A percentile compares a stretch with the other conserved stretches of the same genome.
phyloP scores from a whole-genome alignment of 2,329 filamentous ascomycete genomes.

The Aspergillus alliaceus region DNA sequence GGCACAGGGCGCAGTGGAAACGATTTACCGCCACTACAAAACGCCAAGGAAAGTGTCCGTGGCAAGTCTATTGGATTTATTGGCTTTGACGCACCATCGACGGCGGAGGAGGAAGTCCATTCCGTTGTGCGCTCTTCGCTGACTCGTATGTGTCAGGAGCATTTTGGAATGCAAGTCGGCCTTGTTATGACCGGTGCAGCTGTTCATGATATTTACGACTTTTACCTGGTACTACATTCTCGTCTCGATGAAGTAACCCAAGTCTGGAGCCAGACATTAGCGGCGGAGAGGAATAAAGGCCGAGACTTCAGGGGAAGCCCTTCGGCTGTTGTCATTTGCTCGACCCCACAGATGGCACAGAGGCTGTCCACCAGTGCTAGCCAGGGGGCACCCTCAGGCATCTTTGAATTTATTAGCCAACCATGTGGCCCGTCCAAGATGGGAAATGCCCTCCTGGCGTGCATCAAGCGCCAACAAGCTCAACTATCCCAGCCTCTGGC shows the following conservation, averaged over 20 bases:
- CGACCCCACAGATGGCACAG: conserved; percentile 22
- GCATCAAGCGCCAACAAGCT: conserved; percentile 20
- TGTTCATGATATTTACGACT: too few relatives aligned
- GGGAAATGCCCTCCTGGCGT: conserved; percentile 28
- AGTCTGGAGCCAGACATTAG: too few relatives aligned
- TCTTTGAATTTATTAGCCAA: conserved; percentile 36
- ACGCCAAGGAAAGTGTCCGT: neutral
- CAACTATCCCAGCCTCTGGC: neutral
- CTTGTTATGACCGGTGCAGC: too few relatives aligned
- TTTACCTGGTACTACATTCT: neutral
- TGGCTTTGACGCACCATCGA: conserved; percentile 14
- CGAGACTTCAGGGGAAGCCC: conserved; percentile 1
- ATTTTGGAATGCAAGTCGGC: too few relatives aligned
- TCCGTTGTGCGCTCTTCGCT: neutral
- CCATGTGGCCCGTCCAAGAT: conserved; percentile 36
- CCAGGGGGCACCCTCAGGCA: conserved; percentile 7
- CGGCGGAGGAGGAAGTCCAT: too few relatives aligned
- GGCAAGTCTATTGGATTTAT: conserved; percentile 22
- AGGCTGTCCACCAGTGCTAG: conserved; percentile 10
- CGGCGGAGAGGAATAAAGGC: too few relatives aligned
- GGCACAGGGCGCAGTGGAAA: neutral
- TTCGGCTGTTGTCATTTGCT: conserved; percentile 32
- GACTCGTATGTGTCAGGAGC: neutral
- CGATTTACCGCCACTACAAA: neutral
- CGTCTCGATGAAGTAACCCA: neutral